These are phyloP conservation scores for Fistulinella cinereoalba DNA, from an alignment of 1,284 basidiomycete genomes.

Conservation along the genomic window DNA sequence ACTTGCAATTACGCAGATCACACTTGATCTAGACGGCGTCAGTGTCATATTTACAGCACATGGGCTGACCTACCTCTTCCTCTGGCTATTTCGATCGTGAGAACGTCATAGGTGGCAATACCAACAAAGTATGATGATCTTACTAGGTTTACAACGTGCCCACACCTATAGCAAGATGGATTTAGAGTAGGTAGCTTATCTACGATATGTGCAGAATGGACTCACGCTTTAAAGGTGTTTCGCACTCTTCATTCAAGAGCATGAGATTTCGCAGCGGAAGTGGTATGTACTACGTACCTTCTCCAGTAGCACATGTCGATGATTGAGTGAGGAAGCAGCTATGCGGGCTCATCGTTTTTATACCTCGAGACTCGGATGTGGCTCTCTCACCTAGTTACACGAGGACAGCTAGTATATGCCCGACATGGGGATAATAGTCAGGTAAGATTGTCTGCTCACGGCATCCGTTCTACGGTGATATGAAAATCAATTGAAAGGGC, in stretches of 20 bases:
- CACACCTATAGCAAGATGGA: constrained; percentile 44
- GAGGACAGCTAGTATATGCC: constrained; percentile 17
- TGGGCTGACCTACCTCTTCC: constrained; percentile 48
- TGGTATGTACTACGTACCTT: constrained; percentile 23
- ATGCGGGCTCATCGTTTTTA: constrained; percentile 24
- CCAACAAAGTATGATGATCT: constrained; percentile 20
- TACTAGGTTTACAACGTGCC: constrained; percentile 56
- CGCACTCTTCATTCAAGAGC: constrained; percentile 40
- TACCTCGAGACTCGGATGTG: constrained; percentile 24
- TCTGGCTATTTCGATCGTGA: constrained; percentile 45
- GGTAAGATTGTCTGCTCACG: constrained; percentile 26
- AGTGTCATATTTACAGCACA: constrained; percentile 8
- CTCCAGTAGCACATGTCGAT: constrained; percentile 46
- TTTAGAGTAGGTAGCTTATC: constrained; percentile 5
- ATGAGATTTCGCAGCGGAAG: constrained; percentile 5
- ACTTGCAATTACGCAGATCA: constrained; percentile 56
- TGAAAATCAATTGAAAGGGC: constrained; percentile 28
- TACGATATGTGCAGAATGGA: neutral
- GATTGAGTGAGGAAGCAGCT: constrained; percentile 14
- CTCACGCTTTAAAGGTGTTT: constrained; percentile 49
- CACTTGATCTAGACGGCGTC: constrained; percentile 55
- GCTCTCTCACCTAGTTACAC: constrained; percentile 33
- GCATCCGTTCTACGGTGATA: constrained; percentile 28
- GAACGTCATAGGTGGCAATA: constrained; percentile 7
- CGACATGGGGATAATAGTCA: constrained; percentile 32